Evolutionary conservation across 148 eudicot species (phyloP).

Genomic region (Nepenthes gracilis): DNA sequence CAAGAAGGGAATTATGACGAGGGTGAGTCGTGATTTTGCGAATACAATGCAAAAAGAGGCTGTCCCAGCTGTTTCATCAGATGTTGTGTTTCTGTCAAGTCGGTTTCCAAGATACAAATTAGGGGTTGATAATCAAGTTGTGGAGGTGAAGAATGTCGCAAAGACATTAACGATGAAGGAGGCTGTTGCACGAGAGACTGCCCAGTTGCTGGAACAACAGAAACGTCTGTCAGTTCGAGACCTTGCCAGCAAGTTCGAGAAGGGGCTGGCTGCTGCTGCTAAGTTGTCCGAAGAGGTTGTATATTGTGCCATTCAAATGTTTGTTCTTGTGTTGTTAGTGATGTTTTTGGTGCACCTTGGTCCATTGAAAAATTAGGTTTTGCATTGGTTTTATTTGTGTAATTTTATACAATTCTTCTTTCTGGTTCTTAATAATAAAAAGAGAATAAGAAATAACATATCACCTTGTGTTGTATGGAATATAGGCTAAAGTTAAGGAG

Average conservation of each 20-base stretch:
- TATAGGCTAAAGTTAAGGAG: slow-evolving; percentile 44
- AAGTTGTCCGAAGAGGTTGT: slow-evolving; percentile 92
- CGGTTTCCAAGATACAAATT: slow-evolving; percentile 86
- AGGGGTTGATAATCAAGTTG: slow-evolving; percentile 71
- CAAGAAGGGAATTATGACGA: slow-evolving; percentile 43
- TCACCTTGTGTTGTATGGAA: background rate
- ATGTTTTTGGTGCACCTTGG: background rate
- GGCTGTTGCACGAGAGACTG: slow-evolving; percentile 81
- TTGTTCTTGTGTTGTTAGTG: background rate
- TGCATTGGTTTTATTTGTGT: too few relatives aligned
- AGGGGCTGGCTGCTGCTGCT: slow-evolving; percentile 93
- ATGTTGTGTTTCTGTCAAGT: slow-evolving; percentile 67
- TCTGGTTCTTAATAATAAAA: too few relatives aligned
- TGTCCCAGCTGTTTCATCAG: slow-evolving; percentile 76
- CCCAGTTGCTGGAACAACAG: slow-evolving; percentile 84
- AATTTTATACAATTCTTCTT: too few relatives aligned
- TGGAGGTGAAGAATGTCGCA: slow-evolving; percentile 56
- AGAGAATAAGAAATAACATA: background rate
- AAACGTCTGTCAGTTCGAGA: slow-evolving; percentile 94
- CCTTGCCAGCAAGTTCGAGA: slow-evolving; percentile 93
- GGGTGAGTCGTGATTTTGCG: slow-evolving; percentile 66
- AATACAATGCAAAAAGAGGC: slow-evolving; percentile 70
- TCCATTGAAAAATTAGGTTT: too few relatives aligned
- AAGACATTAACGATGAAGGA: slow-evolving; percentile 71
- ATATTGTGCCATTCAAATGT: background rate